phyloP scores from a whole-genome alignment of 208 protist species.

The Porcisia hertigi region DNA sequence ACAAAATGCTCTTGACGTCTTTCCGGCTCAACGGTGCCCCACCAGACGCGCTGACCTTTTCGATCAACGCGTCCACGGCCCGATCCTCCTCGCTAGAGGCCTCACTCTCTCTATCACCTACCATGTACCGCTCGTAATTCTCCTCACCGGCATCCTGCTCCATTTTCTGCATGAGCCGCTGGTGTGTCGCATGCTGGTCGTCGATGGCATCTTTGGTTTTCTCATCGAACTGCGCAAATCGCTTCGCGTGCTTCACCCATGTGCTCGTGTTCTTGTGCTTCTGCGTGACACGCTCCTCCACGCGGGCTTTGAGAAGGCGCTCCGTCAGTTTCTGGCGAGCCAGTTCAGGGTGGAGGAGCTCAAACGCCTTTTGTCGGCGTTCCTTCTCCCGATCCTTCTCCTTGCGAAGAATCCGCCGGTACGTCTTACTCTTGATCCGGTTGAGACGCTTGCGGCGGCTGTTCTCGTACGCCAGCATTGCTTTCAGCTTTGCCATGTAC shows the following conservation, averaged over 20 bases:
- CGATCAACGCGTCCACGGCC: conserved; percentile 80
- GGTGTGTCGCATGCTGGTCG: conserved; percentile 83
- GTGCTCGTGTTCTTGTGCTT: conserved; percentile 93
- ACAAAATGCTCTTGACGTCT: conserved; percentile 51
- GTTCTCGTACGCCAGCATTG: conserved; percentile 90
- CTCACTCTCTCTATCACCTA: conserved; percentile 41
- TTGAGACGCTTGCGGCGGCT: conserved; percentile 85
- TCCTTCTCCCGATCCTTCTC: conserved; percentile 91
- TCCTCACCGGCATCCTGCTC: conserved; percentile 85
- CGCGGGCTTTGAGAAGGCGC: conserved; percentile 78
- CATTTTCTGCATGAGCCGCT: conserved; percentile 90
- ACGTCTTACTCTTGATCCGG: conserved; percentile 94
- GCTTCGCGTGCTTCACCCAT: conserved; percentile 91
- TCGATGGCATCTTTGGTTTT: conserved; percentile 88
- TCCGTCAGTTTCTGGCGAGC: conserved; percentile 73
- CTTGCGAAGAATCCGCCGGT: conserved; percentile 90
- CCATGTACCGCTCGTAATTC: conserved; percentile 59
- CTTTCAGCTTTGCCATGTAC: conserved; percentile 90
- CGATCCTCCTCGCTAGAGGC: conserved; percentile 78
- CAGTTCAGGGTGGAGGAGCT: conserved; percentile 87
- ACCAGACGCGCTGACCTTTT: conserved; percentile 20
- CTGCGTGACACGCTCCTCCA: conserved; percentile 88
- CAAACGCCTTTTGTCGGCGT: conserved; percentile 77
- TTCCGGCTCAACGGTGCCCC: conserved; percentile 16
- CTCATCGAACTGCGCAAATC: conserved; percentile 75